Evolutionary conservation across 768 basidiomycete species (phyloP).

Genomic region (Agaricus sinodeliciosus): DNA sequence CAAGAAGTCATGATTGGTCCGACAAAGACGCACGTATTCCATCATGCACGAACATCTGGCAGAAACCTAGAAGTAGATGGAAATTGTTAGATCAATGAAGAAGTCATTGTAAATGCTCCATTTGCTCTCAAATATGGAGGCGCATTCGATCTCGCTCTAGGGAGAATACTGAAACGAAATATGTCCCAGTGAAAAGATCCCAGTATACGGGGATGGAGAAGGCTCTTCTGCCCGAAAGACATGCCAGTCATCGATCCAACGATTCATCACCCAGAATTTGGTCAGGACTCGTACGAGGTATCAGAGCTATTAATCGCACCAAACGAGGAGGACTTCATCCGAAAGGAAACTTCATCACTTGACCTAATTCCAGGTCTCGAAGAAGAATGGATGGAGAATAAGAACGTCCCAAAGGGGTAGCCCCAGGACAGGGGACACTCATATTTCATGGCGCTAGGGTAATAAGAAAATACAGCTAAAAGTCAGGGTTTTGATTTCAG

Average conservation of each 20-base stretch:
- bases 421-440: neutral
- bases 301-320: neutral
- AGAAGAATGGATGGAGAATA: neutral
- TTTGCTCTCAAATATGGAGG: neutral
- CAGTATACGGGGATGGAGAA: too few relatives aligned
- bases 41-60: neutral
- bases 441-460: neutral
- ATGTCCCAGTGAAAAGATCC: too few relatives aligned
- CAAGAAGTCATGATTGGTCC: neutral
- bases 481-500: slow-evolving; percentile 14
- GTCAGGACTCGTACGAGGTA: neutral
- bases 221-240: too few relatives aligned
- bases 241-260: neutral
- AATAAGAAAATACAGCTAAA: slow-evolving; percentile 1
- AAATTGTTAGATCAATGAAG: slow-evolving; percentile 2
- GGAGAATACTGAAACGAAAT: too few relatives aligned
- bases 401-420: neutral
- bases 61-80: neutral
- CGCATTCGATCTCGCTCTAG: neutral
- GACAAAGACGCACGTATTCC: neutral
- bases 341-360: slow-evolving; percentile 4
- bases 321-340: neutral
- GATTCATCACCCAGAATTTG: slow-evolving; percentile 1
- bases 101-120: neutral
- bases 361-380: neutral